Conservation (phyloP, 371 early-diverging fungal genomes). For the Mortierella sp. region DNA sequence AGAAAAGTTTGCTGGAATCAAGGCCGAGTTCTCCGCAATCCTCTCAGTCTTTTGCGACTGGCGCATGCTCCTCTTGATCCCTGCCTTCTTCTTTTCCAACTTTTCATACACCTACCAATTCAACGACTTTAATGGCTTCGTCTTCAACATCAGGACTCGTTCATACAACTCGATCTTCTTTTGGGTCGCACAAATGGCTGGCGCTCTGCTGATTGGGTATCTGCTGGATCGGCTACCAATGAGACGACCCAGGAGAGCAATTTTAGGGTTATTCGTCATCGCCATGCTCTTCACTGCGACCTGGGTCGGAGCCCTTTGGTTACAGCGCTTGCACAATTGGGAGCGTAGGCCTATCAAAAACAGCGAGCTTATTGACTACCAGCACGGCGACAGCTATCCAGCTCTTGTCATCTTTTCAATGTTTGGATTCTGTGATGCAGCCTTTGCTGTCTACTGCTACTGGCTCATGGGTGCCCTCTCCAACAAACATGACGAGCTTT, state of each 20-base stretch:
- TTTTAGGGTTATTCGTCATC: slow-evolving; percentile 63
- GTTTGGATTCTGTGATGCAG: slow-evolving; percentile 79
- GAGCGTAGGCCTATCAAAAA: slow-evolving; percentile 10
- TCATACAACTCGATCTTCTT: slow-evolving; percentile 78
- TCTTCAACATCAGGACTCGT: slow-evolving; percentile 76
- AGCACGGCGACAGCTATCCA: slow-evolving; percentile 57
- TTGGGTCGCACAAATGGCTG: slow-evolving; percentile 80
- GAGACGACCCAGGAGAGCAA: slow-evolving; percentile 65
- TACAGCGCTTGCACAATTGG: slow-evolving; percentile 66
- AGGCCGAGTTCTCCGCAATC: slow-evolving; percentile 68
- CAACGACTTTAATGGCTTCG: slow-evolving; percentile 64
- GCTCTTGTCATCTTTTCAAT: slow-evolving; percentile 72
- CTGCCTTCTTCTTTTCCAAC: slow-evolving; percentile 81
- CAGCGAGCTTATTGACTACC: slow-evolving; percentile 42
- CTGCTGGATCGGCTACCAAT: slow-evolving; percentile 66
- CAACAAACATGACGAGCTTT: slow-evolving; percentile 75
- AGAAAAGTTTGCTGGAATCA: slow-evolving; percentile 63
- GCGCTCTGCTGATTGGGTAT: slow-evolving; percentile 68
- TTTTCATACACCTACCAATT: slow-evolving; percentile 85
- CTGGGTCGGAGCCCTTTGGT: slow-evolving; percentile 74
- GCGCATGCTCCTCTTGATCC: slow-evolving; percentile 71
- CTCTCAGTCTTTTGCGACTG: slow-evolving; percentile 76
- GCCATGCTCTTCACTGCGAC: slow-evolving; percentile 67
- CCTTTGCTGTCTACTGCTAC: slow-evolving; percentile 69
- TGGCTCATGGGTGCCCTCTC: slow-evolving; percentile 86